phyloP scores from a whole-genome alignment of 108 stramenopile genomes.

The Chaetoceros tenuissimus region DNA sequence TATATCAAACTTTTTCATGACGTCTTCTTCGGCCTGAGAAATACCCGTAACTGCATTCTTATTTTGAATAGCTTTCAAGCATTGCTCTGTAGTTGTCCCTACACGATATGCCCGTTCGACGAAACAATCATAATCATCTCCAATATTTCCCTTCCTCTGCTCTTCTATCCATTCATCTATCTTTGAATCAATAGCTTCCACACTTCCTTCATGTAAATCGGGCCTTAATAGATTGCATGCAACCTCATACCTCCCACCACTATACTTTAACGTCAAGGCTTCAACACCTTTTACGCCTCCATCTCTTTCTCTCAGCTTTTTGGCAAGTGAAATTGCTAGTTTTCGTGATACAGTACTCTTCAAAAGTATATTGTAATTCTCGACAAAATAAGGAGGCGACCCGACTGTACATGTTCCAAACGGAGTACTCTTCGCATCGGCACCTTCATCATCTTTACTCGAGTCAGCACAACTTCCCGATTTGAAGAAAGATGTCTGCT shows the following conservation, averaged over 20 bases:
- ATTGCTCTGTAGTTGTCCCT: conserved; percentile 56
- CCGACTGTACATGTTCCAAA: conserved; percentile 45
- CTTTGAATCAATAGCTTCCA: conserved; percentile 17
- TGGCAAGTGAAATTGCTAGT: conserved; percentile 51
- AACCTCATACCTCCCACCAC: conserved; percentile 53
- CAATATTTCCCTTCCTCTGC: conserved; percentile 1
- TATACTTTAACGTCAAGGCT: conserved; percentile 70
- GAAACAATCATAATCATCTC: conserved; percentile 14
- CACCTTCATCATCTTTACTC: not conserved
- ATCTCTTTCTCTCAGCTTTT: conserved; percentile 50
- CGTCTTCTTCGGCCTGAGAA: too few species aligned
- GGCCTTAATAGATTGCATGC: conserved; percentile 72
- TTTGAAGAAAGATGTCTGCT: conserved; percentile 60
- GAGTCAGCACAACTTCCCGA: conserved; percentile 19
- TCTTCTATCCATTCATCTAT: conserved; percentile 34
- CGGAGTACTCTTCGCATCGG: not conserved
- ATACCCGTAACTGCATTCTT: too few species aligned
- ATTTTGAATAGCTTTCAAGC: conserved; percentile 23
- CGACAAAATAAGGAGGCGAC: conserved; percentile 56
- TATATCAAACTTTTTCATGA: too few species aligned
- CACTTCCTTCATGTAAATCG: conserved; percentile 14
- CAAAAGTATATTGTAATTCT: conserved; percentile 78
- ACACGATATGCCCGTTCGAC: conserved; percentile 43
- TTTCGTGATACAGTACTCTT: conserved; percentile 21
- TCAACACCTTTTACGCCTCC: conserved; percentile 67